Conservation (phyloP, 2,329 filamentous ascomycete genomes). For the Akanthomyces lecanii region DNA sequence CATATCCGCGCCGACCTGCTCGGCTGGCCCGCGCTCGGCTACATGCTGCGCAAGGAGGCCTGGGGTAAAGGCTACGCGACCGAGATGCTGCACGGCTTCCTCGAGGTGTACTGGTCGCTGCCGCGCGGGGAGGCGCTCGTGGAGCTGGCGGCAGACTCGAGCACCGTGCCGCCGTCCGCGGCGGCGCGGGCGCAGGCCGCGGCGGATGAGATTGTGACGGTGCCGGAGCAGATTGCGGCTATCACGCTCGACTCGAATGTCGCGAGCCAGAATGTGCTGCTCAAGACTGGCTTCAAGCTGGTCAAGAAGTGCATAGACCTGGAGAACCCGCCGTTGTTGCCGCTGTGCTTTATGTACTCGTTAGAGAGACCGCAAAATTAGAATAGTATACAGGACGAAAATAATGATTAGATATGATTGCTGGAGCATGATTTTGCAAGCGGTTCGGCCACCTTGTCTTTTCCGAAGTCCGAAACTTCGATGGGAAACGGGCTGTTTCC, state of each 20-base stretch:
- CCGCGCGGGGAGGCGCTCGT: slow-evolving; percentile 42
- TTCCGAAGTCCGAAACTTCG: neutral
- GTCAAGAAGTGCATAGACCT: slow-evolving; percentile 35
- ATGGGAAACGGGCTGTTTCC: too few relatives aligned
- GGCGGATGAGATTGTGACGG: slow-evolving; percentile 17
- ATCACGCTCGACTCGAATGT: slow-evolving; percentile 46
- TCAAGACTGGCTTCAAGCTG: slow-evolving; percentile 51
- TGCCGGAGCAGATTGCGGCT: slow-evolving; percentile 40
- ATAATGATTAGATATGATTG: neutral
- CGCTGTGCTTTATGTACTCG: neutral
- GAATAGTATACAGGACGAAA: neutral
- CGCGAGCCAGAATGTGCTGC: slow-evolving; percentile 52
- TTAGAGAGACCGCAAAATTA: neutral
- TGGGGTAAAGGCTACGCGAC: slow-evolving; percentile 57
- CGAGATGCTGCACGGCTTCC: slow-evolving; percentile 49
- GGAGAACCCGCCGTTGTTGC: slow-evolving; percentile 5
- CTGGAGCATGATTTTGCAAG: neutral
- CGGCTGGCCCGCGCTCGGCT: slow-evolving; percentile 57
- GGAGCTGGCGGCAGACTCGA: slow-evolving; percentile 36
- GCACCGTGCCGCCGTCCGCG: neutral
- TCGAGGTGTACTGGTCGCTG: slow-evolving; percentile 45
- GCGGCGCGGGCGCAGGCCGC: neutral
- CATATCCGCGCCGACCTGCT: slow-evolving; percentile 32
- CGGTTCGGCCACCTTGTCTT: neutral
- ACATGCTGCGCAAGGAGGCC: slow-evolving; percentile 48